Conservation (phyloP, 2,329 filamentous ascomycete species). For the Bipolaris gigantea region DNA sequence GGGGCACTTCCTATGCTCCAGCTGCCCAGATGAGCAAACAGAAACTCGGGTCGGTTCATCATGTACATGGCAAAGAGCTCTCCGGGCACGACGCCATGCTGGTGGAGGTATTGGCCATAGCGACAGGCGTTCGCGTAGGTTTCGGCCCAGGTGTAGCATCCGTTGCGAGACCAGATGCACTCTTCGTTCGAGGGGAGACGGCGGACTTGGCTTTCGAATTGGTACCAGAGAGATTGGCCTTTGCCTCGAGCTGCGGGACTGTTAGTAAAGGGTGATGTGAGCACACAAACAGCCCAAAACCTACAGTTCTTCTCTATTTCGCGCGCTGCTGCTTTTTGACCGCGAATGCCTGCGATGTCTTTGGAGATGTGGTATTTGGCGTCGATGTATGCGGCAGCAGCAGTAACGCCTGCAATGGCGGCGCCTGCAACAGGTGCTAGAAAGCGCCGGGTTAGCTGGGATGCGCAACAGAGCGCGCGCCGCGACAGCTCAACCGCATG, state of each 20-base stretch:
- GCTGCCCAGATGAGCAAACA: slow-evolving; percentile 66
- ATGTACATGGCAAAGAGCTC: slow-evolving; percentile 69
- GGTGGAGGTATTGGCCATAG: slow-evolving; percentile 42
- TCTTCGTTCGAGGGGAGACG: slow-evolving; percentile 54
- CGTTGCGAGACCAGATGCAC: slow-evolving; percentile 68
- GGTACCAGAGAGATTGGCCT: slow-evolving; percentile 65
- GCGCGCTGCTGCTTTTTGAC: slow-evolving; percentile 48
- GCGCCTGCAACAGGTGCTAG: slow-evolving; percentile 40
- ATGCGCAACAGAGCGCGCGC: slow-evolving; percentile 6
- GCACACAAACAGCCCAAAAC: slow-evolving; percentile 9
- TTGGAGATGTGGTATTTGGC: slow-evolving; percentile 69
- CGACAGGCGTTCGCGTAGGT: slow-evolving; percentile 47
- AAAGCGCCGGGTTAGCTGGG: slow-evolving; percentile 10
- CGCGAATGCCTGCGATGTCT: slow-evolving; percentile 58
- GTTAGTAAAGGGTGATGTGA: slow-evolving; percentile 1
- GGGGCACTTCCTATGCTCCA: slow-evolving; percentile 69
- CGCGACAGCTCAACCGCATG: not conserved
- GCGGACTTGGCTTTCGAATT: slow-evolving; percentile 61
- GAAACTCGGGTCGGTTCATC: slow-evolving; percentile 67
- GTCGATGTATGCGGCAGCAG: slow-evolving; percentile 63
- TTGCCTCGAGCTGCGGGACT: slow-evolving; percentile 43
- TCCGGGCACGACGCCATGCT: slow-evolving; percentile 58
- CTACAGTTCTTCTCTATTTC: slow-evolving; percentile 55
- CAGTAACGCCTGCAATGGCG: slow-evolving; percentile 40
- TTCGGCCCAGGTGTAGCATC: slow-evolving; percentile 48